Base-by-base conservation (phyloP, 1,284 basidiomycete species). In the Porodaedalea pini region DNA sequence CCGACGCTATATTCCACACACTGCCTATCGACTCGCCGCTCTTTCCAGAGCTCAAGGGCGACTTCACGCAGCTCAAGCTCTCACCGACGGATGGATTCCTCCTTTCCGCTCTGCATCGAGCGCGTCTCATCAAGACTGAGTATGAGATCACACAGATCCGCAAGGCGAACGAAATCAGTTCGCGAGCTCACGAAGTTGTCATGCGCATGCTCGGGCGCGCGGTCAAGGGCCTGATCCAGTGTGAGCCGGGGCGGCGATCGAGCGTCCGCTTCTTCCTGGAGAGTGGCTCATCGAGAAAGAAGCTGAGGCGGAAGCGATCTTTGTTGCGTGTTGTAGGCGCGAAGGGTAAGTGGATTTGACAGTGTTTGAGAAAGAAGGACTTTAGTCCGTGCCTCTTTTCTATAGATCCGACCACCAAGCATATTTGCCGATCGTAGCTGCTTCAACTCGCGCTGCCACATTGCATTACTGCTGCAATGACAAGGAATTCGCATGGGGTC, bases 381-480 rank as follows among this genome's bases (percentile, higher is more conserved):
- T 25, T 7, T 21, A n/a, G 29, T 8, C 21, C 27, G 15, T n/a
- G 4, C 27, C 13, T 32, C 17, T 10, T 5, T 47, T 31, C 23
- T n/a, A 4, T 17, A 92, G 91, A 17, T 78, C 91, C 3, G 78
- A 85, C n/a, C 90, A 92, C 61, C 88, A 92, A 73, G 91, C 93
- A 0, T 96, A 97, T 70, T 77, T 91, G 8, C 93, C 94, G 0
- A 95, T 96, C 58, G 88, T 93, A 6, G 94, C 92, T 0, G 86
- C 88, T 0, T 88, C 92, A 0, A 83, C 82, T 2, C 80, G 90
- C 25, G 92, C 93, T 1, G 86, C 91, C 4, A 95, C 92, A 0
- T 73, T 97, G 3, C 93, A 96, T 67, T 96, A 96, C 70, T 93
- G 92, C 64, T 90, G 89, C 70, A 91, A 90, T 64, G 87, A 91